Conservation (phyloP, 2,329 filamentous ascomycete genomes). For the Gyromitra esculenta region DNA sequence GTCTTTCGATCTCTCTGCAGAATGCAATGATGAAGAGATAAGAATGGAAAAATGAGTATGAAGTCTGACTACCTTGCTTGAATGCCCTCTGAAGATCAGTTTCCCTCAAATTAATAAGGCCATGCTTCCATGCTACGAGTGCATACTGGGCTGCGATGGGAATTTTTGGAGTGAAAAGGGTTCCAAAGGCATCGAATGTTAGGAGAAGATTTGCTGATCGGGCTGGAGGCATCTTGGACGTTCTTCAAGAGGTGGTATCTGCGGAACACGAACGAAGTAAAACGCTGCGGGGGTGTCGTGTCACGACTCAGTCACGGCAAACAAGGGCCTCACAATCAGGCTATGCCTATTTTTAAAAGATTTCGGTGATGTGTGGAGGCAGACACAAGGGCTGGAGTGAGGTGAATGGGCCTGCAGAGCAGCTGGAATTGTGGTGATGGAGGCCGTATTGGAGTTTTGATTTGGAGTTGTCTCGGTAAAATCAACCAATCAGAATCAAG, state of each 20-base stretch:
- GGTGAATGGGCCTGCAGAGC: background rate
- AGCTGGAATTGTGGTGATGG: background rate
- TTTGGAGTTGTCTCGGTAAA: conserved; percentile 8
- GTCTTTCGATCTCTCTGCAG: background rate
- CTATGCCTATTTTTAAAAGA: background rate
- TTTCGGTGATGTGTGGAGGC: background rate
- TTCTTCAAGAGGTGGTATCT: background rate
- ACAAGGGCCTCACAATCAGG: background rate
- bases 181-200: conserved; percentile 74
- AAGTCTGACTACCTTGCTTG: conserved; percentile 59
- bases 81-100: conserved; percentile 62
- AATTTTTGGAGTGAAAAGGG: conserved; percentile 67
- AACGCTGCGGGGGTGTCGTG: conserved; percentile 27
- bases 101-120: conserved; percentile 63
- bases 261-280: background rate
- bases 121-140: conserved; percentile 65
- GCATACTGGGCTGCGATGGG: conserved; percentile 68
- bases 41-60: background rate
- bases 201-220: conserved; percentile 65
- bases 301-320: background rate
- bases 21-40: background rate
- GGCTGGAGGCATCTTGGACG: conserved; percentile 32
- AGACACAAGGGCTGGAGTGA: background rate
- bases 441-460: background rate
- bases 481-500: conserved; percentile 15